Evolutionary conservation across 495 filamentous ascomycete genomes (phyloP).

Genomic region (Penicillium canariense): DNA sequence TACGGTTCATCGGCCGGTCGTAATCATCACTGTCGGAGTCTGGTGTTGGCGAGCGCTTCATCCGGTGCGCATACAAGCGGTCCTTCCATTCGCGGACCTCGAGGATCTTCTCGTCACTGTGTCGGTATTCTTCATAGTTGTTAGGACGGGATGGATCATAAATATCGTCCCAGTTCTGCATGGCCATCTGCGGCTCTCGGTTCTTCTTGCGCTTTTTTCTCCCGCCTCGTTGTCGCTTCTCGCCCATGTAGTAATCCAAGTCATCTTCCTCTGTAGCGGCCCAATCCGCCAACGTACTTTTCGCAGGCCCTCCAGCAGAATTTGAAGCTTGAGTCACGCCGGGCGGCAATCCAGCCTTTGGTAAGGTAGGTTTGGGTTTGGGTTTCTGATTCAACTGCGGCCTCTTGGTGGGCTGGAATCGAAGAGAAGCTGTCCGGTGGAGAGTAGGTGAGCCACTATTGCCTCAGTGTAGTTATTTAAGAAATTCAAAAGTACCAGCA

Average conservation of each 20-base stretch:
- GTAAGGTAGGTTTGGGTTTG: conserved; percentile 56
- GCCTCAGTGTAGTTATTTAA: conserved; percentile 22
- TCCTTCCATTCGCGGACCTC: conserved; percentile 90
- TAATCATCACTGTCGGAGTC: conserved; percentile 60
- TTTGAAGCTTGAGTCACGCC: conserved; percentile 25
- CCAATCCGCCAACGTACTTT: conserved; percentile 84
- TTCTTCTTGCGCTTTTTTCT: conserved; percentile 86
- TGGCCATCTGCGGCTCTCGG: conserved; percentile 53
- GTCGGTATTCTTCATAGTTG: conserved; percentile 80
- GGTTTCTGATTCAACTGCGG: conserved; percentile 73
- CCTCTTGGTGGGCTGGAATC: conserved; percentile 82
- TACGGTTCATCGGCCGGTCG: conserved; percentile 50
- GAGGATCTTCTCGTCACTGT: conserved; percentile 77
- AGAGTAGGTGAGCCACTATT: conserved; percentile 49
- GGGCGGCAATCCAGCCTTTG: conserved; percentile 35
- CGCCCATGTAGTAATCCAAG: conserved; percentile 56
- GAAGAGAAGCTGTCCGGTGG: conserved; percentile 60
- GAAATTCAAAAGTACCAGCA: conserved; percentile 59
- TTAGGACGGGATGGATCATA: conserved; percentile 86
- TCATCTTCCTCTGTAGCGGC: conserved; percentile 73
- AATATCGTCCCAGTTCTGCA: conserved; percentile 88
- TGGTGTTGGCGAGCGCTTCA: conserved; percentile 48
- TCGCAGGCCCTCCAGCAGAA: conserved; percentile 37
- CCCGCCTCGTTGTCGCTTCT: conserved; percentile 75
- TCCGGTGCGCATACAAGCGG: conserved; percentile 72